phyloP scores from a whole-genome alignment of 2,329 filamentous ascomycete genomes.

The Calonectria hongkongensis region DNA sequence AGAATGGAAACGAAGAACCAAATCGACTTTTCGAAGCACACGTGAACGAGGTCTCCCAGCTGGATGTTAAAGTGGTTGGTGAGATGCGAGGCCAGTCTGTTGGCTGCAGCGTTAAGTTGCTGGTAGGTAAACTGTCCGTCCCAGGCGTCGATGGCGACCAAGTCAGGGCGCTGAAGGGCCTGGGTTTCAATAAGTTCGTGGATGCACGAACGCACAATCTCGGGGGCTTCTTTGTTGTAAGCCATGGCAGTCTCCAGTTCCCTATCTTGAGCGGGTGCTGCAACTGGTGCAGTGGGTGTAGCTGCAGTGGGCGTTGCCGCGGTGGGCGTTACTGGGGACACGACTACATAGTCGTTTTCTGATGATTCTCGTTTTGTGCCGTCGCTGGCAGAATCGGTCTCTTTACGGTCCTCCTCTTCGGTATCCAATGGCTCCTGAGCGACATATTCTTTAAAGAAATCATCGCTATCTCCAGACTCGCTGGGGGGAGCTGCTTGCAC shows the following conservation, averaged over 20 bases:
- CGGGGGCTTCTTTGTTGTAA: neutral
- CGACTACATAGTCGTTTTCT: neutral
- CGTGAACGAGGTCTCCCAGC: slow-evolving; percentile 24
- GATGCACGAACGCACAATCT: slow-evolving; percentile 28
- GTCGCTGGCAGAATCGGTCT: neutral
- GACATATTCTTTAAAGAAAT: neutral
- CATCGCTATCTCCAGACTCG: neutral
- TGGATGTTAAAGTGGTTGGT: slow-evolving; percentile 21
- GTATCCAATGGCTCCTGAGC: neutral
- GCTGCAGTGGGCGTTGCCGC: no score
- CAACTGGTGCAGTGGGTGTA: neutral
- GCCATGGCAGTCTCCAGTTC: neutral
- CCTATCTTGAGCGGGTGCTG: neutral
- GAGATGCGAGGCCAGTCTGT: slow-evolving; percentile 32
- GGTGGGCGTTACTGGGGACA: neutral
- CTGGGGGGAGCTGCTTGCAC: neutral
- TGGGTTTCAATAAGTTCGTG: slow-evolving; percentile 47
- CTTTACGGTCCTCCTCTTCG: neutral
- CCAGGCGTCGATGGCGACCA: slow-evolving; percentile 51
- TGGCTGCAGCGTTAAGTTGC: slow-evolving; percentile 34
- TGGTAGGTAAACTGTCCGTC: slow-evolving; percentile 52
- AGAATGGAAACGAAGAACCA: slow-evolving; percentile 39
- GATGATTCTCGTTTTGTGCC: neutral
- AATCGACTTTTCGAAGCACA: slow-evolving; percentile 43
- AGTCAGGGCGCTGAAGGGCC: slow-evolving; percentile 26